Evolutionary conservation across 1,284 basidiomycete species (phyloP).

Genomic region (Apiotrichum montevideense): DNA sequence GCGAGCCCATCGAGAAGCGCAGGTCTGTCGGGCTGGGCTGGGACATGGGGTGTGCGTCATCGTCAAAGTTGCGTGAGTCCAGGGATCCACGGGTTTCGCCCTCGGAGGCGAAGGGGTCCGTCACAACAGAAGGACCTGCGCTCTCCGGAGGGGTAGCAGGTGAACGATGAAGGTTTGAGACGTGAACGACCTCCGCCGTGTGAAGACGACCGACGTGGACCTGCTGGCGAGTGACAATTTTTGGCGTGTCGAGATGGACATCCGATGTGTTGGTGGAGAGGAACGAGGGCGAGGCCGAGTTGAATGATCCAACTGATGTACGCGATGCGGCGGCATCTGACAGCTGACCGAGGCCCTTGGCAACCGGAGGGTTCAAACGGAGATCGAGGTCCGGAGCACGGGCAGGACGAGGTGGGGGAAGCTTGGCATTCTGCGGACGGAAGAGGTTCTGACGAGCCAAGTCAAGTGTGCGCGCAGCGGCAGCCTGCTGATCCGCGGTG

Average conservation of each 20-base stretch:
- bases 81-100: slow-evolving; percentile 10
- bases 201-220: slow-evolving; percentile 45
- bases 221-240: slow-evolving; percentile 44
- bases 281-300: slow-evolving; percentile 39
- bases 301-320: slow-evolving; percentile 34
- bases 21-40: slow-evolving; percentile 31
- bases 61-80: slow-evolving; percentile 19
- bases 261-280: slow-evolving; percentile 40
- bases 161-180: slow-evolving; percentile 16
- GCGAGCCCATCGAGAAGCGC: slow-evolving; percentile 45
- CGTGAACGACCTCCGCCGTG: slow-evolving; percentile 45
- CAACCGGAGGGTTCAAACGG: slow-evolving; percentile 26
- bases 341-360: not conserved
- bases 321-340: slow-evolving; percentile 16
- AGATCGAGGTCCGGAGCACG: slow-evolving; percentile 45
- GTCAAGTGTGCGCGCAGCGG: slow-evolving; percentile 36
- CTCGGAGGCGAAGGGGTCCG: slow-evolving; percentile 15
- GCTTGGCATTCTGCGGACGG: slow-evolving; percentile 17
- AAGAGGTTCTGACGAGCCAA: slow-evolving; percentile 41
- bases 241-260: slow-evolving; percentile 43
- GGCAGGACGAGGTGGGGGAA: slow-evolving; percentile 38
- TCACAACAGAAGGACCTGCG: not conserved
- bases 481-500: slow-evolving; percentile 9
- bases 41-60: slow-evolving; percentile 18
- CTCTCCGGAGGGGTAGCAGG: not conserved